These are phyloP conservation scores for Citrullus mucosospermus DNA, from an alignment of 306 rosid genomes.

Conservation along the genomic window DNA sequence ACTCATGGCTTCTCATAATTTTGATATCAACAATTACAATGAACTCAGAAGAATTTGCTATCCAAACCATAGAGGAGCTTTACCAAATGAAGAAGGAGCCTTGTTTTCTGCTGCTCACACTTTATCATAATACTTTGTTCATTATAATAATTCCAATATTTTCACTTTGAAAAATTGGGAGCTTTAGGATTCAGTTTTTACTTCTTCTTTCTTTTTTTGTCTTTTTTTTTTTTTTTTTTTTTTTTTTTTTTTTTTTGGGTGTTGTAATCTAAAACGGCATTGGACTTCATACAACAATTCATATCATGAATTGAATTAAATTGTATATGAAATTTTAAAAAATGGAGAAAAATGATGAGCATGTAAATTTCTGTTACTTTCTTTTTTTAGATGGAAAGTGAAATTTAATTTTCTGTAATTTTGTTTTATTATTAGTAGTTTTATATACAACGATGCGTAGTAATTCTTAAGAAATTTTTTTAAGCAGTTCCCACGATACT, in stretches of 20 bases:
- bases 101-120: not conserved
- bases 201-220: not conserved
- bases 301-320: too few species aligned
- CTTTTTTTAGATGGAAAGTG: not conserved
- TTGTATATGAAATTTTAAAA: not conserved
- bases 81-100: not conserved
- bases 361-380: not conserved
- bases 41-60: slow-evolving; percentile 35
- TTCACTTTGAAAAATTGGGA: not conserved
- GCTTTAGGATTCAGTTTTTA: not conserved
- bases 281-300: not conserved
- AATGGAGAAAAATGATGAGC: too few species aligned
- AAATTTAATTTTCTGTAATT: not conserved
- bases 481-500: too few species aligned
- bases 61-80: slow-evolving; percentile 1
- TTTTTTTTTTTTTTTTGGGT: too few species aligned
- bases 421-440: not conserved
- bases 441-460: too few species aligned
- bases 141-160: not conserved
- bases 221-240: too few species aligned
- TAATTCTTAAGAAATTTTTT: too few species aligned
- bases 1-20: slow-evolving; percentile 39
- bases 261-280: not conserved
- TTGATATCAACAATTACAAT: slow-evolving; percentile 33
- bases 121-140: not conserved